Percentiles rank a stretch among this genome's conserved stretches.
Conservation (phyloP, 495 filamentous ascomycete genomes). For the Penicillium paradoxum region DNA sequence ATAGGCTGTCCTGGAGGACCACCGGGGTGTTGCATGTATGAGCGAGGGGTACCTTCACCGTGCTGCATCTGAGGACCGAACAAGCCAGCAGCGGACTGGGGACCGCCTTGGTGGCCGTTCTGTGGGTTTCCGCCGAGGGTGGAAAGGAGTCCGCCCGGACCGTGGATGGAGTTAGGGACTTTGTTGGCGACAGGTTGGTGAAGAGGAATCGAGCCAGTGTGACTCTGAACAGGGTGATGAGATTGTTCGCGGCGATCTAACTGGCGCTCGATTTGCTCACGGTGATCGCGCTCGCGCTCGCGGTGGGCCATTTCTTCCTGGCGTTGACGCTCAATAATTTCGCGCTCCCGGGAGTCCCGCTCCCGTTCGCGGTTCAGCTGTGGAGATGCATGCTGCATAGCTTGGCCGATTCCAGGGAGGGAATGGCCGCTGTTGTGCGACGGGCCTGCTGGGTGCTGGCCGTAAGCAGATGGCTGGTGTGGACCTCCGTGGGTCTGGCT, state of each 20-base stretch:
- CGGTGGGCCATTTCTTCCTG: constrained; percentile 57
- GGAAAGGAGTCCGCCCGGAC: constrained; percentile 78
- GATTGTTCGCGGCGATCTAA: constrained; percentile 48
- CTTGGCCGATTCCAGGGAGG: constrained; percentile 48
- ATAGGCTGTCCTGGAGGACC: constrained; percentile 55
- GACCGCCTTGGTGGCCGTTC: constrained; percentile 46
- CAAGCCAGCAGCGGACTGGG: constrained; percentile 67
- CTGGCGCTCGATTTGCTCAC: constrained; percentile 47
- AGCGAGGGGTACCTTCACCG: constrained; percentile 54
- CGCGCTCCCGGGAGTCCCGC: constrained; percentile 47
- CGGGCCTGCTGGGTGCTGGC: constrained; percentile 39
- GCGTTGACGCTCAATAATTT: constrained; percentile 45
- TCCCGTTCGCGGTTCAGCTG: constrained; percentile 51
- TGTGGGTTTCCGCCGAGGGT: constrained; percentile 59
- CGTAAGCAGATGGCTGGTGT: constrained; percentile 46
- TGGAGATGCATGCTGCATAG: constrained; percentile 49
- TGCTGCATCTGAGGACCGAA: constrained; percentile 60
- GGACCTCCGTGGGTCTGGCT: constrained; percentile 46
- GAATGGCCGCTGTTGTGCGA: constrained; percentile 45
- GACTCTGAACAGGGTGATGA: constrained; percentile 75
- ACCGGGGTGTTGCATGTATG: constrained; percentile 59
- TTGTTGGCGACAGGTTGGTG: constrained; percentile 88
- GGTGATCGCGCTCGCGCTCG: constrained; percentile 47
- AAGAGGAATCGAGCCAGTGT: constrained; percentile 75
- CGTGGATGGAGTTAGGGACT: constrained; percentile 74